Evolutionary conservation across 2,329 filamentous ascomycete genomes (phyloP).

Genomic region (Fusarium palustre): DNA sequence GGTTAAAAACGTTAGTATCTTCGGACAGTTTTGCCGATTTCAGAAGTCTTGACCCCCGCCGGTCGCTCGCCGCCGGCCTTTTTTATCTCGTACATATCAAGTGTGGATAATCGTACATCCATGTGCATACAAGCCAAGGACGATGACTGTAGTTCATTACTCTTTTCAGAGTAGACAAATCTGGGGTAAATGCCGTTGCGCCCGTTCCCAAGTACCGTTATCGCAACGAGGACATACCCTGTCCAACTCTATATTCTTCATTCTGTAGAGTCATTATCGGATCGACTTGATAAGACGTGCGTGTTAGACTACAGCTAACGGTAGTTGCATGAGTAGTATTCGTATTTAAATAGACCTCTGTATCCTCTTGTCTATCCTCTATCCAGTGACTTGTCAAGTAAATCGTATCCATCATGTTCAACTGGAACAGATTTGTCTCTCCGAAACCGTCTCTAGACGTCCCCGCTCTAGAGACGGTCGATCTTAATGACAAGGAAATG

Average conservation of each 20-base stretch:
- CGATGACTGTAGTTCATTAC: slow-evolving; percentile 14
- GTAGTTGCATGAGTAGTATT: not conserved
- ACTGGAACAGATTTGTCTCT: slow-evolving; percentile 38
- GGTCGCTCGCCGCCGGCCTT: slow-evolving; percentile 32
- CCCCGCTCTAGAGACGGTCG: slow-evolving; percentile 51
- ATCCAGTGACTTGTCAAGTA: not conserved
- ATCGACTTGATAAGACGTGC: not conserved
- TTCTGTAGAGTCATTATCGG: slow-evolving; percentile 20
- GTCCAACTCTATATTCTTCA: slow-evolving; percentile 1
- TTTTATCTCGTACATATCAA: slow-evolving; percentile 8
- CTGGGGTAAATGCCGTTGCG: slow-evolving; percentile 31
- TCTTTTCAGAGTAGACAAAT: slow-evolving; percentile 14
- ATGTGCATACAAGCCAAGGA: not conserved
- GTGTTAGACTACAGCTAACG: not conserved
- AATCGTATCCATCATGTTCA: slow-evolving; percentile 25
- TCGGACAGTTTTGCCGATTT: slow-evolving; percentile 2
- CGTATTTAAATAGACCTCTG: slow-evolving; percentile 19
- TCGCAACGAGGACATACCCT: slow-evolving; percentile 9
- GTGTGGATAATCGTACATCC: not conserved
- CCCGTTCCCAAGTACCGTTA: slow-evolving; percentile 28
- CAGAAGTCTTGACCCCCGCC: slow-evolving; percentile 12
- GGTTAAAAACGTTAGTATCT: not conserved
- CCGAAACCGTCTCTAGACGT: slow-evolving; percentile 50
- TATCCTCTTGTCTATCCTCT: not conserved
- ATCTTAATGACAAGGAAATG: slow-evolving; percentile 52